These are phyloP conservation scores for Mycogone perniciosa DNA, from an alignment of 2,329 filamentous ascomycete genomes.

Conservation along the genomic window DNA sequence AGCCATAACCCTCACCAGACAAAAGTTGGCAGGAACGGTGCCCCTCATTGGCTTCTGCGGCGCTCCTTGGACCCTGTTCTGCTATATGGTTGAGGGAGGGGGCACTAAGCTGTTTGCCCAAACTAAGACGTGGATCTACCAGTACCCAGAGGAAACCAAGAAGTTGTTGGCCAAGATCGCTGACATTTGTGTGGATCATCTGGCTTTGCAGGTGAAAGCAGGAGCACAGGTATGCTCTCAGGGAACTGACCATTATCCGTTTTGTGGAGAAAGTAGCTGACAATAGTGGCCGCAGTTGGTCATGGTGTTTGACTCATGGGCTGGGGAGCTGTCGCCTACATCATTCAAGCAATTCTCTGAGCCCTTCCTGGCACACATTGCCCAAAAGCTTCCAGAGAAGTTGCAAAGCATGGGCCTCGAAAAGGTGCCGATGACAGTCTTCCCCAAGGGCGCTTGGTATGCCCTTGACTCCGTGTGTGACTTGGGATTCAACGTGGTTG, in stretches of 20 bases:
- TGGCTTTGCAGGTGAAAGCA: slow-evolving; percentile 85
- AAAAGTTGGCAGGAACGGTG: slow-evolving; percentile 81
- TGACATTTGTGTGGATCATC: slow-evolving; percentile 88
- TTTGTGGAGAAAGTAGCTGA: neutral
- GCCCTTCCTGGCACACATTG: slow-evolving; percentile 81
- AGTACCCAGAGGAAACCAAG: slow-evolving; percentile 73
- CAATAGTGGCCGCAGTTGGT: slow-evolving; percentile 51
- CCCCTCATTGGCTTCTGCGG: slow-evolving; percentile 95
- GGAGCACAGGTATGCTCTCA: slow-evolving; percentile 66
- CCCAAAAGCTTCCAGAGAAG: slow-evolving; percentile 67
- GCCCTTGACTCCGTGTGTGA: slow-evolving; percentile 81
- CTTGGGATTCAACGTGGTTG: slow-evolving; percentile 87
- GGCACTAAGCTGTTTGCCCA: slow-evolving; percentile 93
- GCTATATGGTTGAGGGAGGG: slow-evolving; percentile 98
- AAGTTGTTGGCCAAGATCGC: slow-evolving; percentile 83
- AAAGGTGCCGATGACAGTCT: slow-evolving; percentile 91
- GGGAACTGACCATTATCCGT: neutral
- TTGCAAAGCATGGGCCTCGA: slow-evolving; percentile 70
- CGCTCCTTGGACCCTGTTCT: slow-evolving; percentile 92
- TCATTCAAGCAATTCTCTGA: slow-evolving; percentile 80
- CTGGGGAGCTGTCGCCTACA: slow-evolving; percentile 79
- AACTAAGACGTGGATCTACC: slow-evolving; percentile 95
- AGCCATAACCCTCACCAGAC: slow-evolving; percentile 83
- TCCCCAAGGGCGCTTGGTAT: slow-evolving; percentile 97
- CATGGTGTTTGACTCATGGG: slow-evolving; percentile 98